A percentile compares a stretch with the other conserved stretches of the same genome.
These are phyloP conservation scores for Pseudocercospora cruenta DNA, from an alignment of 2,329 filamentous ascomycete species.

Conservation along the genomic window DNA sequence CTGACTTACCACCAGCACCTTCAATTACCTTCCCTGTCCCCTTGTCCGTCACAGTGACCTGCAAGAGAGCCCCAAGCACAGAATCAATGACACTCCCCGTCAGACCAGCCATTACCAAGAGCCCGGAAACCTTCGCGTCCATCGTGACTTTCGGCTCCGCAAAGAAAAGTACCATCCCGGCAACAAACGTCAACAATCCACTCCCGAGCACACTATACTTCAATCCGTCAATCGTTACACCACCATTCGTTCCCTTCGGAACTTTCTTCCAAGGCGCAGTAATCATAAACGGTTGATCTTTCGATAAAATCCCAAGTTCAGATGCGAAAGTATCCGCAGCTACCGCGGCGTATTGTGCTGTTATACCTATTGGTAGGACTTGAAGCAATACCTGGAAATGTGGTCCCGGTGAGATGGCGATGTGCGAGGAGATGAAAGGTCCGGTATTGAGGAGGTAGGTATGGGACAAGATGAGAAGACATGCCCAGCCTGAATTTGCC, in stretches of 20 bases:
- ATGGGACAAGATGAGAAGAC: conserved; percentile 62
- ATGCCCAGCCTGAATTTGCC: conserved; percentile 82
- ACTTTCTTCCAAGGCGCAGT: conserved; percentile 80
- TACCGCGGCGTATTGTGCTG: conserved; percentile 77
- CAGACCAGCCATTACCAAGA: conserved; percentile 71
- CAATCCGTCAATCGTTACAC: conserved; percentile 74
- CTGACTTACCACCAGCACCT: conserved; percentile 58
- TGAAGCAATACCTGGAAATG: conserved; percentile 48
- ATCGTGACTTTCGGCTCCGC: conserved; percentile 26
- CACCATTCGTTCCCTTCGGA: conserved; percentile 90
- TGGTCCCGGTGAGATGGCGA: conserved; percentile 31
- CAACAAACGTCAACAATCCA: conserved; percentile 67
- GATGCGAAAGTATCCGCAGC: conserved; percentile 93
- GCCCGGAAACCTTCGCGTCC: conserved; percentile 14
- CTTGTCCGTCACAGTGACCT: conserved; percentile 83
- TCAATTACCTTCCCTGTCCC: conserved; percentile 87
- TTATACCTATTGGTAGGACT: conserved; percentile 52
- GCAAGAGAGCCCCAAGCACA: conserved; percentile 79
- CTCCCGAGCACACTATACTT: conserved; percentile 38
- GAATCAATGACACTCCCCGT: conserved; percentile 86
- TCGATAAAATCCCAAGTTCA: conserved; percentile 88
- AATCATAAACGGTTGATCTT: conserved; percentile 76
- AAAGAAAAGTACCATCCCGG: conserved; percentile 52
- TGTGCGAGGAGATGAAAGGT: conserved; percentile 38
- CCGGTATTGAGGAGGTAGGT: conserved; percentile 45